Conservation (phyloP, 257 asterid genomes). For the Solanum paucissectum region DNA sequence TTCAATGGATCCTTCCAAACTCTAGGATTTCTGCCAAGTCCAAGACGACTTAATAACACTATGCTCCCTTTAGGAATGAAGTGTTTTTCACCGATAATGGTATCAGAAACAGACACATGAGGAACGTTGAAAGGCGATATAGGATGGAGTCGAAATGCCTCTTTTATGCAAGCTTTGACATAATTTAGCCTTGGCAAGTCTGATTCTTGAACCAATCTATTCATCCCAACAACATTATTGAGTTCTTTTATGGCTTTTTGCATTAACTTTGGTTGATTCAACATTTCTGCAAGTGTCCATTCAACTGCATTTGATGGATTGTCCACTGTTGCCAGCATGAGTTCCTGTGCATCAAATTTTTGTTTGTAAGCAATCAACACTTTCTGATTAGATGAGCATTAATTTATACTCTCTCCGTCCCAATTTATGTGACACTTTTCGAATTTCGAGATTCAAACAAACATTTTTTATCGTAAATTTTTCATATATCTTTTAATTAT, state of each 20-base stretch:
- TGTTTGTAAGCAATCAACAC: neutral
- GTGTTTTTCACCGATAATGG: neutral
- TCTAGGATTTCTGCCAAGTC: neutral
- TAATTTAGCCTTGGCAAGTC: neutral
- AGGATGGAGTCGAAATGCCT: neutral
- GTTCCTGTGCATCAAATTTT: neutral
- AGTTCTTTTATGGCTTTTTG: neutral
- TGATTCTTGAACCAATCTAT: neutral
- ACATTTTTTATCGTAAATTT: too few relatives aligned
- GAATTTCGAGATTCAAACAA: too few relatives aligned
- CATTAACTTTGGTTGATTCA: neutral
- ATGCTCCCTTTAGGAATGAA: neutral
- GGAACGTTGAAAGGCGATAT: neutral
- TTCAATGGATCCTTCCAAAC: neutral
- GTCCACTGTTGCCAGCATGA: neutral
- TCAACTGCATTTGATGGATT: neutral
- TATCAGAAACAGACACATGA: neutral
- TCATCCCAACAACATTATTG: neutral
- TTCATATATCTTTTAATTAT: too few relatives aligned
- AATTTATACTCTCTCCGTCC: too few relatives aligned
- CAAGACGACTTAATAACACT: neutral
- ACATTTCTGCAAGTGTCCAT: neutral
- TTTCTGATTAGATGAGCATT: neutral
- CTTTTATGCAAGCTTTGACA: neutral
- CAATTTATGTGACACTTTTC: too few relatives aligned